Evolutionary conservation across 2,329 filamentous ascomycete genomes (phyloP).

Genomic region (Colletotrichum tanaceti): DNA sequence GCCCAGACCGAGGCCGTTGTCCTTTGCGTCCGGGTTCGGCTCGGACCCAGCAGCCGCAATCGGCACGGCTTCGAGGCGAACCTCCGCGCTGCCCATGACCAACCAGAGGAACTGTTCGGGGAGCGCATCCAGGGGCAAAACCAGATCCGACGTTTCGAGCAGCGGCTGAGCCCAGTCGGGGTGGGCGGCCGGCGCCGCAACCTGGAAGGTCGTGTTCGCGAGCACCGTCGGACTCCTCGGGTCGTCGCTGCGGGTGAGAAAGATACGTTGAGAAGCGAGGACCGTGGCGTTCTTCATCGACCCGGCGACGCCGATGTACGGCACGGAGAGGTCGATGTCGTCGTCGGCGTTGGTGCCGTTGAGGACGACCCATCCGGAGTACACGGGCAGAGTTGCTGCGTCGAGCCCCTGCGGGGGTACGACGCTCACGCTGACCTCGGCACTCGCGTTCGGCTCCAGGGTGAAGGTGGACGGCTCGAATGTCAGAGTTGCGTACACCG

Average conservation of each 20-base stretch:
- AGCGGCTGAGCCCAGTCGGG: slow-evolving; percentile 23
- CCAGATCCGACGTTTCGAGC: not conserved
- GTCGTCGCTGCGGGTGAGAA: slow-evolving; percentile 29
- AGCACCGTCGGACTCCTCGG: not conserved
- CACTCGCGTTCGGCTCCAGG: slow-evolving; percentile 49
- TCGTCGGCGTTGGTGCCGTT: slow-evolving; percentile 51
- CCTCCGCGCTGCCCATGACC: slow-evolving; percentile 39
- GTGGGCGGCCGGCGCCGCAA: slow-evolving; percentile 17
- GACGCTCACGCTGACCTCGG: slow-evolving; percentile 58
- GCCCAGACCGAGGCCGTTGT: slow-evolving; percentile 33
- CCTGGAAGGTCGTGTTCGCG: slow-evolving; percentile 32
- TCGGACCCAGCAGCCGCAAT: not conserved
- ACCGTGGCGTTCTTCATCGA: slow-evolving; percentile 35
- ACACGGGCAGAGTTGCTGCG: slow-evolving; percentile 51
- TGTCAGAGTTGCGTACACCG: slow-evolving; percentile 48
- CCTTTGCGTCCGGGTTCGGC: not conserved
- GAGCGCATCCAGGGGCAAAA: slow-evolving; percentile 22
- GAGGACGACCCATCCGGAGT: slow-evolving; percentile 57
- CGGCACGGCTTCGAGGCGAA: slow-evolving; percentile 34
- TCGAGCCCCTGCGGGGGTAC: slow-evolving; percentile 53
- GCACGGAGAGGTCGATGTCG: slow-evolving; percentile 16
- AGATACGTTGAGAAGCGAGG: slow-evolving; percentile 16
- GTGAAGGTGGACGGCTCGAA: slow-evolving; percentile 28
- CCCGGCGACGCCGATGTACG: slow-evolving; percentile 34
- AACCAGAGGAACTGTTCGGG: slow-evolving; percentile 34